Evolutionary conservation across 2,329 filamentous ascomycete species (phyloP), one percentile per base, ranked within the genome.

Genomic region (Fusarium sp.): DNA sequence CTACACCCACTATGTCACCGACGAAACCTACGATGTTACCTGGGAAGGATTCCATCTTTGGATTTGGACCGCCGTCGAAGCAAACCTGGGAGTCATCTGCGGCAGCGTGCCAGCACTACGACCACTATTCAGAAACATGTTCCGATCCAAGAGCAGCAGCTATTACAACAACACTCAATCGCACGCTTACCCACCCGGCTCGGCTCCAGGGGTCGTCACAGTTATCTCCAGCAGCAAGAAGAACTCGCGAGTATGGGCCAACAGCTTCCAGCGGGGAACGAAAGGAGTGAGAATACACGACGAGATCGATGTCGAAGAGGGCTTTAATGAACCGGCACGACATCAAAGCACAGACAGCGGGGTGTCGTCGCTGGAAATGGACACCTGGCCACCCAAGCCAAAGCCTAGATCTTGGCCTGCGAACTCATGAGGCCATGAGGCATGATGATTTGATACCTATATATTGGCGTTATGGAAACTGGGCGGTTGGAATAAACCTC

Each of bases 61-160:
- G 80, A 78, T 80, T 30, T 81, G 80, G 79, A 80, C 79, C 2
- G 78, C 80, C 4, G 75, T 81, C 22, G 80, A 82, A 59, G 79
- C 77, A 3, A 80, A 81, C 47, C 62, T 81, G 20, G 79, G 78
- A n/a, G 75, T 82, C 26, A 79, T 81, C 28, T 81, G 79, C 47
- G 79, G 79, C 17, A 81, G 78, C 41, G 74, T 79, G 2, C 79
- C 79, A 1, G 77, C 76, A 20, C 71, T 81, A 39, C 68, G 74
- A 2, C 73, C 72, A 0, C 62, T 77, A 4, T 74, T 75, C 37
- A 68, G 64, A 37, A 56, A 41, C 48, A 72, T 74, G 10, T 74
- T 73, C 48, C 60, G 70, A 26, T 74, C 71, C 17, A 72, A 72
- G 47, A 56, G 44, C 47, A 74, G 70, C 56, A 67, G 69, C 28